These are phyloP conservation scores for Nemania bipapillata DNA, from an alignment of 2,329 filamentous ascomycete genomes.

Conservation along the genomic window DNA sequence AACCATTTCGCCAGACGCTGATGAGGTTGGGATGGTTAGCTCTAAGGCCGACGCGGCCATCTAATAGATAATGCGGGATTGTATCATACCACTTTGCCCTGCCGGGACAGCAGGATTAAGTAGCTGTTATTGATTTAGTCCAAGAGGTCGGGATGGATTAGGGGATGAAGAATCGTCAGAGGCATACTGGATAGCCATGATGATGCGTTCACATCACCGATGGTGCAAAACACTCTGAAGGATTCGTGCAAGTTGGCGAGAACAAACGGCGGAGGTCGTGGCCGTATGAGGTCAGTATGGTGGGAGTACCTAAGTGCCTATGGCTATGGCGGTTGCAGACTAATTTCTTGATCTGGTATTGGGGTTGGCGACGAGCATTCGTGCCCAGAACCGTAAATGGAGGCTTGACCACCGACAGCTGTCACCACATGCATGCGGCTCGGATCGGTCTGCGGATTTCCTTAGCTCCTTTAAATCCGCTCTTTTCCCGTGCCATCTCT, in stretches of 20 bases:
- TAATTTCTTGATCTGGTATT: constrained; percentile 44
- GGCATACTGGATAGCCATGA: constrained; percentile 65
- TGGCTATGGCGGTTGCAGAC: constrained; percentile 33
- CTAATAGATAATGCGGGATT: constrained; percentile 51
- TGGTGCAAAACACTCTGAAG: constrained; percentile 22
- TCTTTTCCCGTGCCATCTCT: background rate
- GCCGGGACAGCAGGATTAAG: constrained; percentile 93
- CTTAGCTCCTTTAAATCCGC: background rate
- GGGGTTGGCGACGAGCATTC: constrained; percentile 50
- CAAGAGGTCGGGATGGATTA: constrained; percentile 8
- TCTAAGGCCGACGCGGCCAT: constrained; percentile 39
- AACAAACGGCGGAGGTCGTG: constrained; percentile 2
- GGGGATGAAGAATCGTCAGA: constrained; percentile 28
- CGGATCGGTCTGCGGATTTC: background rate
- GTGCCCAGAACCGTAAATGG: background rate
- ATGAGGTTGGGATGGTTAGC: constrained; percentile 35
- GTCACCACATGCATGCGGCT: background rate
- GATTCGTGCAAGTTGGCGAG: constrained; percentile 16
- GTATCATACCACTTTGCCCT: constrained; percentile 94
- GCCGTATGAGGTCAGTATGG: constrained; percentile 7
- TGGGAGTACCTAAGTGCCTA: too few species aligned
- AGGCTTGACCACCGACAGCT: background rate
- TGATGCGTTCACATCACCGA: constrained; percentile 49
- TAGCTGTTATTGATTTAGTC: constrained; percentile 70
- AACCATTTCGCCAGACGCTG: constrained; percentile 99